phyloP scores from a whole-genome alignment of 208 protist genomes.

The Phytomonas serpens region DNA sequence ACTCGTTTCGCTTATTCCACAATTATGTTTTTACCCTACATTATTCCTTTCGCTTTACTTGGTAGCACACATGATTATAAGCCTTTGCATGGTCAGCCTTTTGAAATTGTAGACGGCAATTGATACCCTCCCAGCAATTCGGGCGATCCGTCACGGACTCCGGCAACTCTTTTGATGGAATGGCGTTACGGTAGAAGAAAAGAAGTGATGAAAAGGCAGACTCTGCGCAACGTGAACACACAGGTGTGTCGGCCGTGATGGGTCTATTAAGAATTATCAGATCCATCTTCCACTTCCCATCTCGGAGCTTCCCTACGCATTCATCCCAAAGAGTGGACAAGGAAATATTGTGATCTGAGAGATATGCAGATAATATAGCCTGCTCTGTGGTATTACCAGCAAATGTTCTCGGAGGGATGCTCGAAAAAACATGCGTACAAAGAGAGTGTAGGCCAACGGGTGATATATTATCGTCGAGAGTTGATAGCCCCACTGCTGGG shows the following conservation, averaged over 20 bases:
- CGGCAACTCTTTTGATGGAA: slow-evolving; percentile 44
- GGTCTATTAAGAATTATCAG: slow-evolving; percentile 40
- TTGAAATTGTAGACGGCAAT: slow-evolving; percentile 81
- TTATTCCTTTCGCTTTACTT: slow-evolving; percentile 86
- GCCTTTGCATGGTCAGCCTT: slow-evolving; percentile 74
- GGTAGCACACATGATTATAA: slow-evolving; percentile 85
- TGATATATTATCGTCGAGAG: slow-evolving; percentile 13
- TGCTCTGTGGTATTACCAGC: slow-evolving; percentile 66
- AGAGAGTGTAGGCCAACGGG: background rate
- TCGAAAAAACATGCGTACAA: background rate
- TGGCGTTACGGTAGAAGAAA: slow-evolving; percentile 64
- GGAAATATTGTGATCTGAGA: slow-evolving; percentile 25
- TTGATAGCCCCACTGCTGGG: background rate
- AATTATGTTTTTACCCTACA: background rate
- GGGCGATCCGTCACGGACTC: slow-evolving; percentile 44
- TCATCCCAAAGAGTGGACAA: slow-evolving; percentile 32
- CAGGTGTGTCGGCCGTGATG: slow-evolving; percentile 22
- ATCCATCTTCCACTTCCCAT: slow-evolving; percentile 50
- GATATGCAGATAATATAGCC: slow-evolving; percentile 55
- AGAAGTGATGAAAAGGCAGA: slow-evolving; percentile 55
- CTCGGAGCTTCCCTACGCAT: slow-evolving; percentile 33
- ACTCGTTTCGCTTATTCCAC: background rate
- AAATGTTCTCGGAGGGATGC: slow-evolving; percentile 44
- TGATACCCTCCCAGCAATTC: slow-evolving; percentile 85
- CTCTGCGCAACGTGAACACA: slow-evolving; percentile 53